Conservation (phyloP, 2,329 filamentous ascomycete species). For the Gnomoniopsis sp. region DNA sequence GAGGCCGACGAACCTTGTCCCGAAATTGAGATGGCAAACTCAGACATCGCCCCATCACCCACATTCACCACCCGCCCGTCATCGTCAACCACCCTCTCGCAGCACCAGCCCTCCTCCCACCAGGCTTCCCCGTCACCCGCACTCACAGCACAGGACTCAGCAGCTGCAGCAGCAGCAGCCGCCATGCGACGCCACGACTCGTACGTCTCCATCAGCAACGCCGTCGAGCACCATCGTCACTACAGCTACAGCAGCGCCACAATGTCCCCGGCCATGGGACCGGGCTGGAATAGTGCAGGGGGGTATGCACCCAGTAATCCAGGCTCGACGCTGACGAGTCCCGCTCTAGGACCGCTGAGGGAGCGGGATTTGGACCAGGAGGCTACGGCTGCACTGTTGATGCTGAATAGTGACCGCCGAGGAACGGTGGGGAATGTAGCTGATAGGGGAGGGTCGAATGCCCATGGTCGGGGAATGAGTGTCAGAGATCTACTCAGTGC, state of each 20-base stretch:
- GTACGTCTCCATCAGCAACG: slow-evolving; percentile 49
- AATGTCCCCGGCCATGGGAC: slow-evolving; percentile 52
- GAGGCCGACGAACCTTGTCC: slow-evolving; percentile 30
- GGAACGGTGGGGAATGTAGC: slow-evolving; percentile 29
- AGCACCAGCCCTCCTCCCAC: slow-evolving; percentile 46
- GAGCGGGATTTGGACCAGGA: slow-evolving; percentile 66
- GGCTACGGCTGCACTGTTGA: slow-evolving; percentile 80
- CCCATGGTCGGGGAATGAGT: slow-evolving; percentile 44
- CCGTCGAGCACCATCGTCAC: slow-evolving; percentile 32
- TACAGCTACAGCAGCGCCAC: slow-evolving; percentile 37
- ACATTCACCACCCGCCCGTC: slow-evolving; percentile 34
- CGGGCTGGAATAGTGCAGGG: slow-evolving; percentile 33
- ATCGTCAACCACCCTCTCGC: slow-evolving; percentile 19
- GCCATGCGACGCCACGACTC: slow-evolving; percentile 43
- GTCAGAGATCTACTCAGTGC: slow-evolving; percentile 53
- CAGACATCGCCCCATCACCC: slow-evolving; percentile 44
- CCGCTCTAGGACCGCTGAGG: slow-evolving; percentile 44
- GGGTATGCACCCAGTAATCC: slow-evolving; percentile 34
- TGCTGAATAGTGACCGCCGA: slow-evolving; percentile 79
- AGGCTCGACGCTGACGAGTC: slow-evolving; percentile 56
- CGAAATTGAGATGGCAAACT: slow-evolving; percentile 62
- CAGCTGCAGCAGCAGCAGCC: no score
- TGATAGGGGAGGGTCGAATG: background rate
- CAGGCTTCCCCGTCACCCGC: slow-evolving; percentile 43
- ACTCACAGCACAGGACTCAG: background rate